phyloP scores from a whole-genome alignment of 108 stramenopile species.

The Skeletonema potamos region DNA sequence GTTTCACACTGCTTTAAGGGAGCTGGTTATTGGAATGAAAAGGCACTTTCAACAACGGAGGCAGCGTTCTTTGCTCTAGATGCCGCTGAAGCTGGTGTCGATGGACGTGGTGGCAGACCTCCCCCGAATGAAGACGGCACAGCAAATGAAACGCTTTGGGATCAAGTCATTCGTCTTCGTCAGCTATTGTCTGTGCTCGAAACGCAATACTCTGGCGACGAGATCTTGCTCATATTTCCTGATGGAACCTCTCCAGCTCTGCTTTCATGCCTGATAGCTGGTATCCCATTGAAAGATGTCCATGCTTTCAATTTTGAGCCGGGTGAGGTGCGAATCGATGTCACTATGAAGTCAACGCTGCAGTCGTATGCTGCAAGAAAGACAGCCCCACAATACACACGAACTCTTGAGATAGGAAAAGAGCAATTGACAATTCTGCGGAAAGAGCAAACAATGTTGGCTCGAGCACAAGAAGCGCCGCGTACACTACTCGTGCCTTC shows the following conservation, averaged over 20 bases:
- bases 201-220: slow-evolving; percentile 56
- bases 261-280: slow-evolving; percentile 50
- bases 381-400: neutral
- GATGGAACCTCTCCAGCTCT: slow-evolving; percentile 62
- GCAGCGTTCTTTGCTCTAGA: slow-evolving; percentile 29
- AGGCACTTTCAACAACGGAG: neutral
- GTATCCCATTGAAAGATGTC: slow-evolving; percentile 46
- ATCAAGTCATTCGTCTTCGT: slow-evolving; percentile 51
- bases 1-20: slow-evolving; percentile 8
- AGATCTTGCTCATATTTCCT: slow-evolving; percentile 57
- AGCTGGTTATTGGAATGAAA: slow-evolving; percentile 50
- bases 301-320: slow-evolving; percentile 51
- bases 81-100: slow-evolving; percentile 32
- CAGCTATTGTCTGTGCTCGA: slow-evolving; percentile 62
- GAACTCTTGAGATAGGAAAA: slow-evolving; percentile 3
- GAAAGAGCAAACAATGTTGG: neutral
- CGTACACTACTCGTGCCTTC: neutral
- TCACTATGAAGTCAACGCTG: slow-evolving; percentile 29
- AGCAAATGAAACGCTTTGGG: slow-evolving; percentile 51
- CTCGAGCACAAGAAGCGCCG: neutral
- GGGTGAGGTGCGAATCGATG: slow-evolving; percentile 50
- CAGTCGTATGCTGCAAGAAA: neutral
- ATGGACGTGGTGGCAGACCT: slow-evolving; percentile 38
- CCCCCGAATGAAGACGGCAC: slow-evolving; percentile 70
- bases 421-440: neutral